Evolutionary conservation across 371 early-diverging fungal species (phyloP), one percentile per base, ranked within the genome.

Genomic region (Mortierella sp.): DNA sequence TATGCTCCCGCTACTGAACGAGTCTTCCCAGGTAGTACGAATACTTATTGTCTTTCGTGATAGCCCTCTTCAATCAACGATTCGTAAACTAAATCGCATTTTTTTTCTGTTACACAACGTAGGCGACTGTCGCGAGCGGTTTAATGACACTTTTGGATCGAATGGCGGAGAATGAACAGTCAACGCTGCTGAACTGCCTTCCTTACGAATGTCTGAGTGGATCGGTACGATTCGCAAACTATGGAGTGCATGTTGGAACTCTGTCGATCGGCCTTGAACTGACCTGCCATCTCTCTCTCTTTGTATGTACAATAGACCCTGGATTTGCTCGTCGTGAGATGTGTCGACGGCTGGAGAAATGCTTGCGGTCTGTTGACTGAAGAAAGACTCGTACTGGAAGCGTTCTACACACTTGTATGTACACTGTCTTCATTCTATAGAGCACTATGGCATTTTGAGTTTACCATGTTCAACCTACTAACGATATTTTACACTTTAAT

Each of bases 361-460:
- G 69, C 67, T 14, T 76, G 75, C 16, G 64, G 64, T 4, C 64
- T 79, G 19, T 31, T 83, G 39, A 64, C 43, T 19, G 74, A 79
- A 16, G 71, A 72, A 34, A 48, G 64, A 2, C 43, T 83, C 7
- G 74, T 79, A 1, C 40, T 83, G 8, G 84, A 79, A 8, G 73
- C 79, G 4, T 79, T 83, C n/a, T 83, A 83, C 34, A 31, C 84
- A 0, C 70, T 75, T 79, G 84, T 83, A 73, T 66, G 45, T 3
- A 2, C 8, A 44, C 2, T 19, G 11, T 39, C 22, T 6, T 1
- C 4, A n/a, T 0, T 45, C n/a, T n/a, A n/a, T n/a, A n/a, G n/a
- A n/a, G 22, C 7, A 0, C 44, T 19, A 9, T 43, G 22, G 11
- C 37, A 9, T 4, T 24, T 39, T 40, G n/a, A 13, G 29, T 2